These are phyloP conservation scores for Talaromyces verruculosus DNA, from an alignment of 2,329 filamentous ascomycete species.

Conservation along the genomic window DNA sequence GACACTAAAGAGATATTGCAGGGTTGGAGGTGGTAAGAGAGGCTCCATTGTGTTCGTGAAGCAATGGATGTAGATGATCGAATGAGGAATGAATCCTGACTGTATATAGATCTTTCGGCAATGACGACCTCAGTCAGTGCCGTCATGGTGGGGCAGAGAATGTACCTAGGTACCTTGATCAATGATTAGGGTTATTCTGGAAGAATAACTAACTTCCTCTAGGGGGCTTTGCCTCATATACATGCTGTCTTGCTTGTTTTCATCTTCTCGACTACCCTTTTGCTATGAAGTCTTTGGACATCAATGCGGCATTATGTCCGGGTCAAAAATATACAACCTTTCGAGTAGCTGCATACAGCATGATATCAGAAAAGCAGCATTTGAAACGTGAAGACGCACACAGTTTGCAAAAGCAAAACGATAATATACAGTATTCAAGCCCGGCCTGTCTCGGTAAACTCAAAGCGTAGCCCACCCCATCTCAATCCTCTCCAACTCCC, in stretches of 20 bases:
- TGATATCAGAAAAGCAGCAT: too few species aligned
- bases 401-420: too few species aligned
- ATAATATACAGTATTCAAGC: too few species aligned
- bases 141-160: not conserved
- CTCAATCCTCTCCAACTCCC: conserved; percentile 50
- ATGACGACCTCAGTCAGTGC: not conserved
- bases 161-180: not conserved
- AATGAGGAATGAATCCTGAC: not conserved
- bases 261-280: not conserved
- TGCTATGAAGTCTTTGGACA: not conserved
- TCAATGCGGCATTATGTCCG: not conserved
- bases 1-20: conserved; percentile 10
- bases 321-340: not conserved
- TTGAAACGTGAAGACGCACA: too few species aligned
- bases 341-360: too few species aligned
- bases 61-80: not conserved
- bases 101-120: not conserved
- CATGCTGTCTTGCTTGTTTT: not conserved
- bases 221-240: too few species aligned
- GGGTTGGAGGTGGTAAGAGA: not conserved
- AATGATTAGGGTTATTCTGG: not conserved
- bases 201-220: not conserved
- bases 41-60: not conserved
- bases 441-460: not conserved
- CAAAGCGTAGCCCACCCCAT: conserved; percentile 39